These are phyloP conservation scores for Syncephalastrum sp. DNA, from an alignment of 371 early-diverging fungal genomes.

Conservation along the genomic window DNA sequence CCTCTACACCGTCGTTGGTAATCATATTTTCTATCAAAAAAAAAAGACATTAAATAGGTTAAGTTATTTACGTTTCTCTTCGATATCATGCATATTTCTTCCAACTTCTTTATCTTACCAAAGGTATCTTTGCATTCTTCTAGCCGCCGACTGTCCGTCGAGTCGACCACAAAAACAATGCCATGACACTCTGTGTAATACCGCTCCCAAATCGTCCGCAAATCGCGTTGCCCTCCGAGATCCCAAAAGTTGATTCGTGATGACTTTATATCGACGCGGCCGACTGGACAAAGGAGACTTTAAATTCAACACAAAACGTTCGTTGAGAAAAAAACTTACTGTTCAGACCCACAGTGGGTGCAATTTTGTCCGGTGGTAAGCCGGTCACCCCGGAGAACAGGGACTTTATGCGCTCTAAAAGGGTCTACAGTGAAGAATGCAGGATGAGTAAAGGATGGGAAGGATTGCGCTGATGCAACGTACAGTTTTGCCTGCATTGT, in stretches of 20 bases:
- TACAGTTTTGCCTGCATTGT: slow-evolving; percentile 96
- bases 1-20: slow-evolving; percentile 72
- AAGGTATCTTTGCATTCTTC: slow-evolving; percentile 80
- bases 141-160: slow-evolving; percentile 76
- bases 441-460: background rate
- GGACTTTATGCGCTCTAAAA: slow-evolving; percentile 83
- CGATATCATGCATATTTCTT: background rate
- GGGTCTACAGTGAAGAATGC: slow-evolving; percentile 51
- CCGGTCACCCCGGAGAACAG: slow-evolving; percentile 68
- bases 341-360: slow-evolving; percentile 94
- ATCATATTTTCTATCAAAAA: slow-evolving; percentile 65
- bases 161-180: slow-evolving; percentile 91
- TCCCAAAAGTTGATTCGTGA: slow-evolving; percentile 89
- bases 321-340: slow-evolving; percentile 44
- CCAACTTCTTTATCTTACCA: slow-evolving; percentile 50
- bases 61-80: background rate
- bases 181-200: slow-evolving; percentile 96
- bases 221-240: slow-evolving; percentile 89
- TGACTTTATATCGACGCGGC: slow-evolving; percentile 70
- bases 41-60: too few species aligned
- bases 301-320: too few species aligned
- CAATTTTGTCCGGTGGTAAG: slow-evolving; percentile 85
- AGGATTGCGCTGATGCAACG: slow-evolving; percentile 6
- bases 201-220: slow-evolving; percentile 89
- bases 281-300: slow-evolving; percentile 55